phyloP scores from a whole-genome alignment of 2,329 filamentous ascomycete genomes.

The Epichloe coenophiala region DNA sequence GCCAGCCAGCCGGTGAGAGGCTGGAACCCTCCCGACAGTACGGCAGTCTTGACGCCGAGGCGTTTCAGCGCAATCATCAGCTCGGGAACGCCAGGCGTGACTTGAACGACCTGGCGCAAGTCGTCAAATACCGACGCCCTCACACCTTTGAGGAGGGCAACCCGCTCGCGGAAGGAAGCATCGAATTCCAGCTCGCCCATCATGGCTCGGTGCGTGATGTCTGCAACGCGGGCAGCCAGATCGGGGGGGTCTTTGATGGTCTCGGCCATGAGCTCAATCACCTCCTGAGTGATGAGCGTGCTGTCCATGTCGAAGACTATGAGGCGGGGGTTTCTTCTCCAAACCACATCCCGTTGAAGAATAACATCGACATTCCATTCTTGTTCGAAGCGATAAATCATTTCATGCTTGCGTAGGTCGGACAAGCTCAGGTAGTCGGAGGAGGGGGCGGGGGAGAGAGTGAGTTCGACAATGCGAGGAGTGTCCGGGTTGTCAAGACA shows the following conservation, averaged over 20 bases:
- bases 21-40: conserved; percentile 84
- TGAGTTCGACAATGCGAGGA: conserved; percentile 53
- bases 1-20: conserved; percentile 83
- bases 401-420: conserved; percentile 67
- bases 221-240: conserved; percentile 67
- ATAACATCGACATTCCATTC: conserved; percentile 83
- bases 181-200: conserved; percentile 90
- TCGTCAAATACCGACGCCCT: conserved; percentile 66
- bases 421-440: conserved; percentile 50
- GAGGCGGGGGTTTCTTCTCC: conserved; percentile 67
- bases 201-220: conserved; percentile 90
- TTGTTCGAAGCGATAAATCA: conserved; percentile 70
- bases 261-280: conserved; percentile 87
- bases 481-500: conserved; percentile 48
- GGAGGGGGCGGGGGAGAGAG: conserved; percentile 47
- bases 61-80: conserved; percentile 62
- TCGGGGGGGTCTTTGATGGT: conserved; percentile 56
- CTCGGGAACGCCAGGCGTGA: conserved; percentile 68
- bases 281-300: conserved; percentile 92
- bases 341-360: conserved; percentile 59
- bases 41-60: conserved; percentile 75
- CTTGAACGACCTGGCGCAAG: conserved; percentile 59
- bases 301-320: conserved; percentile 99
- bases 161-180: conserved; percentile 66
- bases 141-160: conserved; percentile 68